These are phyloP conservation scores for Sugiyamaella boreocaroliniensis DNA, from an alignment of 805 yeast species.

Conservation along the genomic window DNA sequence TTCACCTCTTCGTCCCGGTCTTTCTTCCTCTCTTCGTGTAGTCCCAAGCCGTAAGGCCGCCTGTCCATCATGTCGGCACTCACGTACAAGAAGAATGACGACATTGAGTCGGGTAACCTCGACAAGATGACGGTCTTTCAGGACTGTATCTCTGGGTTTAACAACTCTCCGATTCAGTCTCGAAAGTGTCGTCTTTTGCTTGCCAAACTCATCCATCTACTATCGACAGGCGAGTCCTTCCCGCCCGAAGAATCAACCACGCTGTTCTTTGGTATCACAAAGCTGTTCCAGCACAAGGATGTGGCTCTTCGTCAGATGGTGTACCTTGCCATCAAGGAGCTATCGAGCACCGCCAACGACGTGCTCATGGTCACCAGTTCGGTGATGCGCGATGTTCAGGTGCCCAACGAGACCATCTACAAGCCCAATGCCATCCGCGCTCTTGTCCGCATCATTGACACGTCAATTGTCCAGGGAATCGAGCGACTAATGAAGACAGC, in stretches of 20 bases:
- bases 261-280: constrained; percentile 87
- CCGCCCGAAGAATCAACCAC: constrained; percentile 87
- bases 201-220: constrained; percentile 73
- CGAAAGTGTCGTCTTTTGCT: constrained; percentile 77
- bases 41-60: background rate
- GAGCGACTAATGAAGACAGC: constrained; percentile 90
- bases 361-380: constrained; percentile 96
- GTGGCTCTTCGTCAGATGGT: constrained; percentile 84
- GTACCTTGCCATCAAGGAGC: constrained; percentile 88
- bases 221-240: constrained; percentile 81
- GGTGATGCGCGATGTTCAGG: constrained; percentile 95
- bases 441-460: constrained; percentile 81
- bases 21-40: background rate
- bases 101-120: constrained; percentile 62
- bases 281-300: constrained; percentile 88
- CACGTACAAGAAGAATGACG: constrained; percentile 79
- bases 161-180: constrained; percentile 83
- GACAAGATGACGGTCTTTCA: constrained; percentile 98
- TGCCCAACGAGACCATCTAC: constrained; percentile 66
- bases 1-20: background rate
- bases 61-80: constrained; percentile 63
- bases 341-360: constrained; percentile 77
- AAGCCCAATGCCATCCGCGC: constrained; percentile 95
- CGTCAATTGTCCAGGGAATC: constrained; percentile 76
- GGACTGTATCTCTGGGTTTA: constrained; percentile 88